Base-by-base conservation (phyloP, 345 rosid genomes). In the Sisymbrium irio region DNA sequence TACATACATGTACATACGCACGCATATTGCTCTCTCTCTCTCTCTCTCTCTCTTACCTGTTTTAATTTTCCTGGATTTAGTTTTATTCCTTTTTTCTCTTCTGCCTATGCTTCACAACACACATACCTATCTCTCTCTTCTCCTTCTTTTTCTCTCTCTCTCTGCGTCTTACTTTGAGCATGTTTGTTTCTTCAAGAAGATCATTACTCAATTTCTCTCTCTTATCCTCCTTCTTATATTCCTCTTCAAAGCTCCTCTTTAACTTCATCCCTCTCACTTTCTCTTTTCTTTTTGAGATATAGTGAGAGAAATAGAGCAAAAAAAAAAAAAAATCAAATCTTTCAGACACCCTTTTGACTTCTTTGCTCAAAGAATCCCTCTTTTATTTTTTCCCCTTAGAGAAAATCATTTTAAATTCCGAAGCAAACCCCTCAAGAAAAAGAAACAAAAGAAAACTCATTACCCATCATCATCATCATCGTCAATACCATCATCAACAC, bases 101-200 rank as follows among this genome's bases (percentile, higher is more conserved):
- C 55, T 77, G 19, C 77, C 65, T 78, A 67, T 73, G 77, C 77
- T 75, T 71, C 71, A 76, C 67, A 75, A 65, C 78, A 82, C 79
- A 78, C 56, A 64, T 67, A 32, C 77, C 42, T 47, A 46, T 54
- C 65, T 82, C 59, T 73, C 65, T 22, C 57, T 40, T 22, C 25
- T 25, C 44, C 14, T 7, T n/a, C 27, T 10, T 33, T 66, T n/a
- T 27, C 2, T 76, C 39, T 65, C 54, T 66, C 58, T 56, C 60
- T 83, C 63, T 53, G 47, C 62, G 39, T 50, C 67, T 80, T 59
- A 51, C 74, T 76, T 57, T 56, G 81, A 78, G 84, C 86, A 81
- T 81, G 86, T 83, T 83, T 76, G 88, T 84, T 86, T 68, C 79
- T 50, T 22, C 56, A 50, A 50, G 56, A 50, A 50, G 30, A 77